phyloP scores from a whole-genome alignment of 371 early-diverging fungal genomes.

The Rhizopus sp. region DNA sequence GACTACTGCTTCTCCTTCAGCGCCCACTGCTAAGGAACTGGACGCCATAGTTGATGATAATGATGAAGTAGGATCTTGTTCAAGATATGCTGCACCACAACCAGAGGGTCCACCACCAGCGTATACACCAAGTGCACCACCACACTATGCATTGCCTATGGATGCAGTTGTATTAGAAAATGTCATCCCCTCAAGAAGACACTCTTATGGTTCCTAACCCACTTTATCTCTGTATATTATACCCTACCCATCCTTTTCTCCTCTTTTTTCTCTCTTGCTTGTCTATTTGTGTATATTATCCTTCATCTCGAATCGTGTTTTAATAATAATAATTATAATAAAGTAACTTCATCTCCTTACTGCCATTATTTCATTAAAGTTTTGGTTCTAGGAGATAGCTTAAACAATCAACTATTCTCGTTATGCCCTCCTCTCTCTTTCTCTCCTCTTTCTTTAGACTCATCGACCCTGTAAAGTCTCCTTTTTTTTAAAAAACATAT shows the following conservation, averaged over 20 bases:
- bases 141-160: constrained; percentile 26
- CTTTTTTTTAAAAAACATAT: neutral
- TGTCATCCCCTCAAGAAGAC: constrained; percentile 18
- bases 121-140: constrained; percentile 39
- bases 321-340: too few relatives aligned
- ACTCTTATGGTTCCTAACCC: constrained; percentile 17
- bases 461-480: neutral
- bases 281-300: neutral
- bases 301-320: neutral
- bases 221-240: constrained; percentile 4
- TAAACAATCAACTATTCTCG: too few relatives aligned
- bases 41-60: constrained; percentile 23
- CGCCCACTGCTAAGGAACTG: constrained; percentile 36
- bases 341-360: too few relatives aligned
- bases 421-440: neutral
- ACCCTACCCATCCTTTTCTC: constrained; percentile 6
- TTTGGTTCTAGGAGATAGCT: too few relatives aligned
- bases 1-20: constrained; percentile 31
- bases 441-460: neutral
- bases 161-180: constrained; percentile 10
- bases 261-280: neutral
- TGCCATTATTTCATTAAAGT: too few relatives aligned
- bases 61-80: constrained; percentile 1
- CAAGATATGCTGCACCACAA: neutral
- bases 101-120: constrained; percentile 34